Evolutionary conservation across 1,284 basidiomycete species (phyloP).

Genomic region (Schizophyllum amplum): DNA sequence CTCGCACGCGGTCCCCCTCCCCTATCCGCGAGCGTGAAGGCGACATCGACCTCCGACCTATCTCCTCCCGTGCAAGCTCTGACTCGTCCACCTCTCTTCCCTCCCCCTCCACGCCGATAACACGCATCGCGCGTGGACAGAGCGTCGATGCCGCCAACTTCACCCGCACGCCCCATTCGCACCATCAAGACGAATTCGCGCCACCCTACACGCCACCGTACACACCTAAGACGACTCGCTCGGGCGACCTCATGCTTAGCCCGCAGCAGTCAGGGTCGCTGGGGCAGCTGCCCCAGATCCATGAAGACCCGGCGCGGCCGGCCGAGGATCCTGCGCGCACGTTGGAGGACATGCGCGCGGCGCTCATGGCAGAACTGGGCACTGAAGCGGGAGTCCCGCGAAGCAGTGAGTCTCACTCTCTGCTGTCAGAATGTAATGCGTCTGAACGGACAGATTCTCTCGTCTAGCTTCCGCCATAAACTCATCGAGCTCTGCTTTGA

Average conservation of each 20-base stretch:
- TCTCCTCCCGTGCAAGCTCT: conserved; percentile 21
- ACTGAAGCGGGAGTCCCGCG: conserved; percentile 9
- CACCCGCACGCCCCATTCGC: conserved; percentile 17
- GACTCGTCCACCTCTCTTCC: conserved; percentile 20
- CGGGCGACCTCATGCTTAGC: conserved; percentile 1
- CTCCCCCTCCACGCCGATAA: neutral
- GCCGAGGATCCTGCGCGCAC: conserved; percentile 23
- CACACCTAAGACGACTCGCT: conserved; percentile 6
- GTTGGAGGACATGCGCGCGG: conserved; percentile 34
- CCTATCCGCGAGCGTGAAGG: conserved; percentile 6
- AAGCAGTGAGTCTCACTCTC: conserved; percentile 16
- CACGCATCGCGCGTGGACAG: neutral
- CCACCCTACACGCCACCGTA: conserved; percentile 28
- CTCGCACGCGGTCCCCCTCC: conserved; percentile 2
- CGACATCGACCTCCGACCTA: conserved; percentile 6
- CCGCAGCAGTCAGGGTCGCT: neutral
- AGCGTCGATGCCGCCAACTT: neutral
- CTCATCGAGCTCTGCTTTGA: neutral
- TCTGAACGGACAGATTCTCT: neutral
- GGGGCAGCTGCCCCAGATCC: neutral
- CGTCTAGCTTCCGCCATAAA: neutral
- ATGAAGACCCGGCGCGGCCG: neutral
- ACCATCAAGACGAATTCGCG: conserved; percentile 19
- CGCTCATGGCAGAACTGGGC: conserved; percentile 21
- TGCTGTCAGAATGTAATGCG: neutral